These are phyloP conservation scores for Xerocomus potaroensis DNA, from an alignment of 768 basidiomycete species.

Conservation along the genomic window DNA sequence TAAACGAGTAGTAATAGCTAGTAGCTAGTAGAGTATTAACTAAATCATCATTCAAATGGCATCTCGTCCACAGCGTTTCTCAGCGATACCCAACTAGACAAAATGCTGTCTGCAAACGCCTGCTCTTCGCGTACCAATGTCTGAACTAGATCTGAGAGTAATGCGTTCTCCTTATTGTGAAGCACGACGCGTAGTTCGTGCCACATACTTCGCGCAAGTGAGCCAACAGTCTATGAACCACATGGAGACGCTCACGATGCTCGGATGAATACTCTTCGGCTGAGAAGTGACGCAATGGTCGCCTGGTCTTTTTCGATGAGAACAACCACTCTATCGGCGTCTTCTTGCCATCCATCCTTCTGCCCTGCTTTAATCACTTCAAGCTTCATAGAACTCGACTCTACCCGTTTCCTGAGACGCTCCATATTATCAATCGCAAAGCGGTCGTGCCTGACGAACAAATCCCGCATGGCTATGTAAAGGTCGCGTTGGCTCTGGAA, in stretches of 20 bases:
- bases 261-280: constrained; percentile 80
- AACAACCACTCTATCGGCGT: constrained; percentile 70
- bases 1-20: no score
- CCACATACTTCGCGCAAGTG: constrained; percentile 66
- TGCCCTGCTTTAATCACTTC: constrained; percentile 64
- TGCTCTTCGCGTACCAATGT: constrained; percentile 72
- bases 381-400: constrained; percentile 68
- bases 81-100: constrained; percentile 72
- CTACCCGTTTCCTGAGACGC: constrained; percentile 81
- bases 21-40: constrained; percentile 7
- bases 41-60: constrained; percentile 67
- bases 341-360: constrained; percentile 84
- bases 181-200: constrained; percentile 91
- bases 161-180: constrained; percentile 84
- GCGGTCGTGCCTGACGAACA: constrained; percentile 85
- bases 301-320: constrained; percentile 84
- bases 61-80: constrained; percentile 69
- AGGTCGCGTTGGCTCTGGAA: constrained; percentile 74
- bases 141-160: constrained; percentile 71
- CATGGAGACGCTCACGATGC: constrained; percentile 55
- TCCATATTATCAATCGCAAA: constrained; percentile 87
- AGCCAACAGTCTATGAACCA: not conserved
- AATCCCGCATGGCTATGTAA: constrained; percentile 81
- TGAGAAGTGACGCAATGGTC: constrained; percentile 68
- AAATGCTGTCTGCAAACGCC: constrained; percentile 57